Base-by-base conservation (phyloP, 2,329 filamentous ascomycete species). In the Sclerotinia nivalis region DNA sequence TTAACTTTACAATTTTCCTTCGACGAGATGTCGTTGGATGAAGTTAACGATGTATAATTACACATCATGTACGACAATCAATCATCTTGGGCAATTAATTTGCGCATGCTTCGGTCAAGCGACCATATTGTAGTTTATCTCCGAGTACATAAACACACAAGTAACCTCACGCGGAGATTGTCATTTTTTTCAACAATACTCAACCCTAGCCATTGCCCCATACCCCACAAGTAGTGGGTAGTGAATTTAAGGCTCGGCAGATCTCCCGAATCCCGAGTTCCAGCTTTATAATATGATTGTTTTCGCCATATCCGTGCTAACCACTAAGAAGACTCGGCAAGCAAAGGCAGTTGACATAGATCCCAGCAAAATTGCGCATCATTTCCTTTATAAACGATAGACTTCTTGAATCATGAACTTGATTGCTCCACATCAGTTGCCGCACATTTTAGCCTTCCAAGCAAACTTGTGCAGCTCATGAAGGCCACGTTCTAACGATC, bases 41-140 rank as follows among this genome's bases (percentile, higher is more conserved):
- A 64, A 40, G 47, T 28, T 54, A 28, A 31, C 18, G n/a, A 58
- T 43, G 37, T 25, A 49, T 31, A 49, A 22, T 56, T 31, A 37
- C 40, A 67, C 52, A 50, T 58, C 52, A 50, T 58, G 52, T 69
- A 37, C 45, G 18, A 47, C 67, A 40, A 4, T 64, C 31, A 59
- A 52, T 25, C 49, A 28, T 66, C 60, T 66, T 45, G n/a, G 18
- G 52, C 68, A 49, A 22, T 55, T 62, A 64, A 56, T 28, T 64
- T 55, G 52, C 68, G 58, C 68, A 66, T 70, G 69, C 64, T 56
- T 70, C 65, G 64, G 56, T 70, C 69, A 70, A 67, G 69, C 65
- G 65, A 67, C 69, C 65, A 59, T 15, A 9, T 37, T 56, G 43
- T 31, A 52, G 18, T 52, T 52, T 56, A 28, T 65, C 47, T 64